A percentile compares a stretch with the other conserved stretches of the same genome.
These are phyloP conservation scores for Solanum chiquidenum DNA, from an alignment of 257 asterid genomes.

Conservation along the genomic window DNA sequence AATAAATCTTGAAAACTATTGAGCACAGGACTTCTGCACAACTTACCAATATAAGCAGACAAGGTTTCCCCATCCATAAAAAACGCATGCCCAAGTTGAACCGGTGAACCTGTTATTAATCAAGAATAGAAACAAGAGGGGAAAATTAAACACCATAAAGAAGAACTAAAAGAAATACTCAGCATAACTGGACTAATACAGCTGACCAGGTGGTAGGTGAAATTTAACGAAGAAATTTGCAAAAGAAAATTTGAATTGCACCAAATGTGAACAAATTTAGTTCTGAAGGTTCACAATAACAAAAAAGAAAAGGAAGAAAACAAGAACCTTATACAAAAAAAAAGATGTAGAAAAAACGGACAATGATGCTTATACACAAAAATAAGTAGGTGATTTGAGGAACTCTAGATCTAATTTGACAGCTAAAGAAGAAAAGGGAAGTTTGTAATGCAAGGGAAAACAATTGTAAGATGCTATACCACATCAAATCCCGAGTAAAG, in stretches of 20 bases:
- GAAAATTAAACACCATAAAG: not conserved
- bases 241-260: not conserved
- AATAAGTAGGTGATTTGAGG: not conserved
- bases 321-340: not conserved
- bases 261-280: not conserved
- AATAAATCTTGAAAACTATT: not conserved
- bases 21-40: not conserved
- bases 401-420: not conserved
- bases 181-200: not conserved
- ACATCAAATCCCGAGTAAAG: constrained; percentile 82
- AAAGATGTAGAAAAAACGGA: not conserved
- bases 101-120: constrained; percentile 74
- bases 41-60: constrained; percentile 71
- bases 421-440: not conserved
- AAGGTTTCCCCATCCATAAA: constrained; percentile 98
- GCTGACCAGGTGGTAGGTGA: not conserved
- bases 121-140: not conserved
- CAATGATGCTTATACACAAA: not conserved
- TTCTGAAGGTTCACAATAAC: not conserved
- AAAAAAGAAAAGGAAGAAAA: not conserved
- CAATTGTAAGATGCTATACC: constrained; percentile 31
- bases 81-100: constrained; percentile 68
- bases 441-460: not conserved
- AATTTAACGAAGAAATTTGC: not conserved
- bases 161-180: not conserved